Percentiles rank a stretch among this genome's conserved stretches.
phyloP scores from a whole-genome alignment of 2,329 filamentous ascomycete species.

The Westerdykella aurantiaca region DNA sequence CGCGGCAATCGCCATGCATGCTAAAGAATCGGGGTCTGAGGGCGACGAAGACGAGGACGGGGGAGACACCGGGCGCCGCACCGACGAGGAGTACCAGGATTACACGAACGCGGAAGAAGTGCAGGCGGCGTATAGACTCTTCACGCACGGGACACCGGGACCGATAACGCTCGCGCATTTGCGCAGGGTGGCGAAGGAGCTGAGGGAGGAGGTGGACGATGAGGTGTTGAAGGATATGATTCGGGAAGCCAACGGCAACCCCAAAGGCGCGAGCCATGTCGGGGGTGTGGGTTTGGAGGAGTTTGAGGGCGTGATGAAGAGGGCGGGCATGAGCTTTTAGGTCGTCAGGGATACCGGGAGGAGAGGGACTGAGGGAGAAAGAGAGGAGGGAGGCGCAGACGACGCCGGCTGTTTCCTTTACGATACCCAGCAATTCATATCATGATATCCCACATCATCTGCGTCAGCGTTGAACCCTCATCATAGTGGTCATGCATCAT shows the following conservation, averaged over 20 bases:
- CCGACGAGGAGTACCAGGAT: slow-evolving; percentile 32
- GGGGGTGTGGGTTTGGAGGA: slow-evolving; percentile 70
- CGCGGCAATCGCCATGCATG: slow-evolving; percentile 76
- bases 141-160: slow-evolving; percentile 54
- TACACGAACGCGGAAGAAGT: slow-evolving; percentile 57
- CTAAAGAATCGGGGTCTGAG: slow-evolving; percentile 16
- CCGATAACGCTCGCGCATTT: slow-evolving; percentile 79
- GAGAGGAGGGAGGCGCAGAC: no score
- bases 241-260: slow-evolving; percentile 81
- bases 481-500: no score
- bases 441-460: no score
- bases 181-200: slow-evolving; percentile 67
- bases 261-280: slow-evolving; percentile 36
- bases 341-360: no score
- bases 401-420: no score
- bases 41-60: slow-evolving; percentile 38
- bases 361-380: no score
- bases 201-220: slow-evolving; percentile 81
- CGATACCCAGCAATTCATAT: no score
- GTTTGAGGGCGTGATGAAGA: slow-evolving; percentile 79
- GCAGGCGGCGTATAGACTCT: slow-evolving; percentile 74
- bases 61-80: slow-evolving; percentile 9
- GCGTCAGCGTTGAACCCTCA: no score
- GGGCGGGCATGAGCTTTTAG: slow-evolving; percentile 69
- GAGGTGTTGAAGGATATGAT: slow-evolving; percentile 89